These are phyloP conservation scores for Phylloboletellus chloephorus DNA, from an alignment of 1,284 basidiomycete species.

Conservation along the genomic window DNA sequence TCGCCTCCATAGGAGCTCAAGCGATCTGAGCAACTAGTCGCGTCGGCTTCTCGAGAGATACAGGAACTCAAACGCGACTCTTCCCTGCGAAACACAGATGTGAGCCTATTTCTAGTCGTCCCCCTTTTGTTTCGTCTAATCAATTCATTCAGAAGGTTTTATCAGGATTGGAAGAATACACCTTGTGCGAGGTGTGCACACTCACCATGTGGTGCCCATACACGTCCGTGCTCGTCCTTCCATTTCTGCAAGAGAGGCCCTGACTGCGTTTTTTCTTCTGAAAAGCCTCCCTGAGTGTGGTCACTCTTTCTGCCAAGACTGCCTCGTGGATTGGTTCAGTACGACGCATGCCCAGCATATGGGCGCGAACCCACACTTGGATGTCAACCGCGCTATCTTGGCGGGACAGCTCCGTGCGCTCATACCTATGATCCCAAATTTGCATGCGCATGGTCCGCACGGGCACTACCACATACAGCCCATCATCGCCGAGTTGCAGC, in stretches of 20 bases:
- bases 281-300: constrained; percentile 63
- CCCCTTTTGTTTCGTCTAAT: constrained; percentile 1
- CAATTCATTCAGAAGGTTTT: constrained; percentile 12
- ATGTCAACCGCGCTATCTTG: constrained; percentile 25
- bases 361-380: constrained; percentile 42
- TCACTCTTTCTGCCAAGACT: constrained; percentile 61
- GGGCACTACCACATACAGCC: constrained; percentile 22
- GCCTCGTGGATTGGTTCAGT: constrained; percentile 63
- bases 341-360: constrained; percentile 47
- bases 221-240: constrained; percentile 39
- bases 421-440: constrained; percentile 28
- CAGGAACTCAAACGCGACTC: constrained; percentile 20
- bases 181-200: constrained; percentile 60
- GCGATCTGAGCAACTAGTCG: constrained; percentile 7
- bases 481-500: constrained; percentile 20
- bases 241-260: constrained; percentile 3
- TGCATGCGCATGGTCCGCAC: constrained; percentile 19
- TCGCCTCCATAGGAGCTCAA: constrained; percentile 15
- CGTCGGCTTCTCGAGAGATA: constrained; percentile 13
- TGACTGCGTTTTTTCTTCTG: constrained; percentile 6
- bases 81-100: constrained; percentile 7
- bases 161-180: constrained; percentile 43
- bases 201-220: constrained; percentile 59
- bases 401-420: constrained; percentile 18
- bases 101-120: not conserved